These are phyloP conservation scores for Pseudomassariella vexata DNA, from an alignment of 2,329 filamentous ascomycete genomes.

Conservation along the genomic window DNA sequence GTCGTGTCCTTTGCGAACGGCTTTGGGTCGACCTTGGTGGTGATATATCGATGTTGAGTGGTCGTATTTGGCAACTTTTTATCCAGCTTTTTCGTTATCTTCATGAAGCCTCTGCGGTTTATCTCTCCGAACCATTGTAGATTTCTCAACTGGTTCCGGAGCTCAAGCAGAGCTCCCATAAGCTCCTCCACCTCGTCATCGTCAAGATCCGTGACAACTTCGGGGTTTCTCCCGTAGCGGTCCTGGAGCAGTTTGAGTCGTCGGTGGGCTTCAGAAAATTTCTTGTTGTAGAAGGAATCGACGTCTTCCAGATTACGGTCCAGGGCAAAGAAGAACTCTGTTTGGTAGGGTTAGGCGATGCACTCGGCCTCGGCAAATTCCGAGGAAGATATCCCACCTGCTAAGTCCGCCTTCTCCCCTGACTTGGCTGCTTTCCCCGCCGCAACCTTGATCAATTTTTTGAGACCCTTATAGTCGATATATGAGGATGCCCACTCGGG, in stretches of 20 bases:
- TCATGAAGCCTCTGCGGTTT: constrained; percentile 89
- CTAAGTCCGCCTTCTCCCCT: constrained; percentile 77
- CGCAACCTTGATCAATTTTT: constrained; percentile 88
- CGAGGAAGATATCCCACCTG: constrained; percentile 59
- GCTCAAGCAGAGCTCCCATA: constrained; percentile 81
- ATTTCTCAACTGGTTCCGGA: constrained; percentile 82
- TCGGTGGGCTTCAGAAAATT: constrained; percentile 77
- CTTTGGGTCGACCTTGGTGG: constrained; percentile 82
- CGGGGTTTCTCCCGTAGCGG: constrained; percentile 71
- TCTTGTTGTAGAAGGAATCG: constrained; percentile 94
- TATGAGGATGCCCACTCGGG: constrained; percentile 81
- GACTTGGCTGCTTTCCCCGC: constrained; percentile 53
- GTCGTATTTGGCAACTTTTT: constrained; percentile 78
- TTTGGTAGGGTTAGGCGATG: constrained; percentile 30
- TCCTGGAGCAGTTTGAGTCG: constrained; percentile 82
- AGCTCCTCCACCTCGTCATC: constrained; percentile 87
- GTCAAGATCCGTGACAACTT: constrained; percentile 68
- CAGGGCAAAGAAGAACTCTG: constrained; percentile 95
- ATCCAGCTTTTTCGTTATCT: constrained; percentile 98
- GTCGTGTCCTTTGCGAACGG: constrained; percentile 74
- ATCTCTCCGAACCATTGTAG: constrained; percentile 98
- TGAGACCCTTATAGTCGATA: constrained; percentile 86
- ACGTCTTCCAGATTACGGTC: constrained; percentile 97
- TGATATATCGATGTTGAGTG: constrained; percentile 79
- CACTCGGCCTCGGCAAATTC: constrained; percentile 26